Evolutionary conservation across 257 asterid genomes (phyloP), one percentile per base, ranked within the genome.

Genomic region (Scutellaria baicalensis): DNA sequence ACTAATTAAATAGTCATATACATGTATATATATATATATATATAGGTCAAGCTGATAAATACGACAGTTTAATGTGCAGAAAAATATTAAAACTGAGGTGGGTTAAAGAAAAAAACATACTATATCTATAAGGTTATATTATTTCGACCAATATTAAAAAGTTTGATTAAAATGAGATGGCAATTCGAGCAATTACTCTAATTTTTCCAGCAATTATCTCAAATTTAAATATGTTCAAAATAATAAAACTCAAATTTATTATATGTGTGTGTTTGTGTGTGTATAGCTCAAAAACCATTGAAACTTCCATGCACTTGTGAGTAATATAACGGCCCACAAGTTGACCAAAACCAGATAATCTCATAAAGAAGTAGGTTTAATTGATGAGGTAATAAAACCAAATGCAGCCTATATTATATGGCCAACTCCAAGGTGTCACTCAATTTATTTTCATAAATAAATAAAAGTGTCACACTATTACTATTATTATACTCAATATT

Each of bases 261-360:
- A 0, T 20, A 18, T 2, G 8, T 10, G 8, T 10, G 12, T 40
- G 3, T 40, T 7, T 9, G 17, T 60, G 44, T 64, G 7, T 21
- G 36, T 44, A 33, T 18, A 70, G 17, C 9, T 55, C 13, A 7
- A 64, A 75, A 48, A 23, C 44, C 48, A 60, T 68, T 63, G 82
- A 78, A 78, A 73, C 73, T 78, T 78, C 82, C 64, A 65, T 64
- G 80, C 13, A 79, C 13, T 42, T 43, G 13, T 43, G n/a, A 44
- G 11, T 8, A 27, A 27, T 27, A 27, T 27, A 27, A 14, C 59
- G 80, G 16, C 78, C 78, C 75, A 79, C 75, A 62, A 71, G 83
- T 79, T 79, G 83, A 75, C 83, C 72, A 6, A 70, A 78, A 70
- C 43, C 69, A 69, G 73, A 74, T 72, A 61, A 78, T 72, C 64